Evolutionary conservation across 345 rosid species (phyloP).

Genomic region (Trapa bicornis): DNA sequence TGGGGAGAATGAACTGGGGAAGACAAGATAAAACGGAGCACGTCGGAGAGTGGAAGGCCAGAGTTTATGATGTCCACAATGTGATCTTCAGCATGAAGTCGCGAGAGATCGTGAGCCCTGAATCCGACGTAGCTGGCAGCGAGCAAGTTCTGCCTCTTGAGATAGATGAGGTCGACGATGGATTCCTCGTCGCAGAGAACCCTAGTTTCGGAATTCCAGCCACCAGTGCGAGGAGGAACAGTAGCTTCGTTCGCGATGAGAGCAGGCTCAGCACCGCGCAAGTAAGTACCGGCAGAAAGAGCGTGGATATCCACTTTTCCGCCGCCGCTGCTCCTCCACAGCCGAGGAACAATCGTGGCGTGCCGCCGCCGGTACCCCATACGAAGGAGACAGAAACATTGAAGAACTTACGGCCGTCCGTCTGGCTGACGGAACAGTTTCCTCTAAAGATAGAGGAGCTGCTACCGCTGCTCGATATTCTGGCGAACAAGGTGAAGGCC

Average conservation of each 20-base stretch:
- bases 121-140: conserved; percentile 45
- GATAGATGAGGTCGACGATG: conserved; percentile 74
- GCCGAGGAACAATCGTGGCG: conserved; percentile 33
- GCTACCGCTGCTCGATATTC: conserved; percentile 78
- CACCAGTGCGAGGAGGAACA: conserved; percentile 52
- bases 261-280: conserved; percentile 30
- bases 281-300: conserved; percentile 47
- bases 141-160: conserved; percentile 55
- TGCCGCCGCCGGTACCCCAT: conserved; percentile 28
- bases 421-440: conserved; percentile 92
- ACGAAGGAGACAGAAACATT: conserved; percentile 81
- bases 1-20: conserved; percentile 67
- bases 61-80: conserved; percentile 61
- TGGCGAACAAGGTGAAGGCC: conserved; percentile 92
- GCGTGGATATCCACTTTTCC: conserved; percentile 42
- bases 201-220: conserved; percentile 34
- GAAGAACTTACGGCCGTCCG: conserved; percentile 66
- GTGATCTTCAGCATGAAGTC: conserved; percentile 69
- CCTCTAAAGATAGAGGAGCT: conserved; percentile 88
- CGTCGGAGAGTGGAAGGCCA: conserved; percentile 76
- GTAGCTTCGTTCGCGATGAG: conserved; percentile 86
- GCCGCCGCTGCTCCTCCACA: conserved; percentile 18
- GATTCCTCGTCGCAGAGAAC: conserved; percentile 77
- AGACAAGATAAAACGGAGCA: conserved; percentile 64
- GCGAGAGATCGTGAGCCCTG: conserved; percentile 35